Evolutionary conservation across 2,329 filamentous ascomycete species (phyloP).

Genomic region (Lasiodiplodia sp.): DNA sequence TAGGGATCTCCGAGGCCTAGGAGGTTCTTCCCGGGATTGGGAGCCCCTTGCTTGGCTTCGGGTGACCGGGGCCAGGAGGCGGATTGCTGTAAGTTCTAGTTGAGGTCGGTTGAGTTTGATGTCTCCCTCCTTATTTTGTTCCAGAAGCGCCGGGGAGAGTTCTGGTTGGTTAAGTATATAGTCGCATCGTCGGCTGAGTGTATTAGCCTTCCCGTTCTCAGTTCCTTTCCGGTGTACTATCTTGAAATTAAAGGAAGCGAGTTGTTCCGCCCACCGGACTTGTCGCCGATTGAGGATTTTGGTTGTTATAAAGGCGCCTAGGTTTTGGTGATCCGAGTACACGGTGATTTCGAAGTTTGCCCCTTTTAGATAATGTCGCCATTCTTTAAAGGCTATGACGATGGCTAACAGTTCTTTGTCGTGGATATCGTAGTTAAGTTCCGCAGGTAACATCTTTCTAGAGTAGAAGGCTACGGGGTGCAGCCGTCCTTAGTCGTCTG

Average conservation of each 20-base stretch:
- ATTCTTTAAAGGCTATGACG: constrained; percentile 38
- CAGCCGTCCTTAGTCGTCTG: neutral
- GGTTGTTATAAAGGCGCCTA: constrained; percentile 38
- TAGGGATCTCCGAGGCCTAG: neutral
- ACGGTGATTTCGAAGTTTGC: constrained; percentile 33
- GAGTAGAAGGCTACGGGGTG: neutral
- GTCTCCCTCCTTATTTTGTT: neutral
- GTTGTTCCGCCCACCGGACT: no score
- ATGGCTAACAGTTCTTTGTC: constrained; percentile 47
- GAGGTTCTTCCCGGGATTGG: neutral
- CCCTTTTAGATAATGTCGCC: constrained; percentile 35
- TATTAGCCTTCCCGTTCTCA: no score
- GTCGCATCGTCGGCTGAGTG: neutral
- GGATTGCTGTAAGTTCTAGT: neutral
- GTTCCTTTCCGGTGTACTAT: no score
- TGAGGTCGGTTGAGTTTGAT: neutral
- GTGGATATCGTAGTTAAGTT: constrained; percentile 45
- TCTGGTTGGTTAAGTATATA: neutral
- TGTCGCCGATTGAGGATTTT: no score
- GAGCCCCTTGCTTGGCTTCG: neutral
- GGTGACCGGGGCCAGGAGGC: neutral
- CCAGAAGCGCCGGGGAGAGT: neutral
- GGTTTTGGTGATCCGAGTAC: constrained; percentile 39
- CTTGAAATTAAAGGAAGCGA: no score
- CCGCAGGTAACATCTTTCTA: constrained; percentile 27